phyloP scores from a whole-genome alignment of 2,329 filamentous ascomycete species.

The Ramularia collo-cygni region DNA sequence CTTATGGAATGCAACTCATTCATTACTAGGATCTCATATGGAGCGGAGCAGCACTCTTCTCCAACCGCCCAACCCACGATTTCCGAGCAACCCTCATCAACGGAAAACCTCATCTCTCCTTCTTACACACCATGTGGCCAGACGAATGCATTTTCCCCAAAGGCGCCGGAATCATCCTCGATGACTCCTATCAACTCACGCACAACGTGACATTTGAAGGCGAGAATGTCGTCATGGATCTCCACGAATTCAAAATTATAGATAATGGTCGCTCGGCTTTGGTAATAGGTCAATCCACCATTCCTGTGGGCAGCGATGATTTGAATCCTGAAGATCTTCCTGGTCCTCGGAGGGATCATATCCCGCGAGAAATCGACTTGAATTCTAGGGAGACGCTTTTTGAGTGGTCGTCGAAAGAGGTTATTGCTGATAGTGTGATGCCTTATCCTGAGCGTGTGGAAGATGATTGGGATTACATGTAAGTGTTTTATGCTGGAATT shows the following conservation, averaged over 20 bases:
- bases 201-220: slow-evolving; percentile 31
- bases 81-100: too few relatives aligned
- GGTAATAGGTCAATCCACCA: background rate
- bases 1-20: background rate
- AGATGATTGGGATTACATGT: background rate
- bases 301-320: background rate
- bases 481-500: too few relatives aligned
- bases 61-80: slow-evolving; percentile 4
- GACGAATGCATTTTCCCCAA: slow-evolving; percentile 2
- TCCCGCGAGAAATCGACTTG: slow-evolving; percentile 39
- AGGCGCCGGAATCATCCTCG: slow-evolving; percentile 7
- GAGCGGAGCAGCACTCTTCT: too few relatives aligned
- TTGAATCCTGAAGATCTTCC: slow-evolving; percentile 6
- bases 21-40: slow-evolving; percentile 2
- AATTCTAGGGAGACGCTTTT: slow-evolving; percentile 35
- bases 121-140: slow-evolving; percentile 4
- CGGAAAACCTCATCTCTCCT: background rate
- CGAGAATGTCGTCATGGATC: slow-evolving; percentile 23
- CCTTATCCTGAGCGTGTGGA: slow-evolving; percentile 28
- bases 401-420: too few relatives aligned
- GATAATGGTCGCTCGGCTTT: slow-evolving; percentile 5
- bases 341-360: slow-evolving; percentile 22
- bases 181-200: slow-evolving; percentile 26
- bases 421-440: slow-evolving; percentile 39
- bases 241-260: slow-evolving; percentile 35